These are phyloP conservation scores for Microbotryum lychnidis-dioicae DNA, from an alignment of 1,284 basidiomycete species.

Conservation along the genomic window DNA sequence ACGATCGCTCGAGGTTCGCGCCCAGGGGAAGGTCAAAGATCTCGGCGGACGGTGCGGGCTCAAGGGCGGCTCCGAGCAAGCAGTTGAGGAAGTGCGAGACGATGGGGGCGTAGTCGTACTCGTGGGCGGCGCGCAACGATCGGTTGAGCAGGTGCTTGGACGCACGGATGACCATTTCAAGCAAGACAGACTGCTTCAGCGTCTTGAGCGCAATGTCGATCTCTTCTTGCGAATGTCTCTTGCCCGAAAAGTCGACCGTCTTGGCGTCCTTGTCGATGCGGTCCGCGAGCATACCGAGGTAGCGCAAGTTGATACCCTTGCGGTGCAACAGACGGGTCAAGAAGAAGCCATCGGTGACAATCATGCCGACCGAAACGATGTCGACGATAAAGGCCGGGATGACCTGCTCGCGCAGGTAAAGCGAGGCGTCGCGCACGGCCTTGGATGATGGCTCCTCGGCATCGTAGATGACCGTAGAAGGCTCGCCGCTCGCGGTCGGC, in stretches of 20 bases:
- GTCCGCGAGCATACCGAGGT: conserved; percentile 47
- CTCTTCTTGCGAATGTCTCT: conserved; percentile 21
- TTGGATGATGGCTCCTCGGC: conserved; percentile 47
- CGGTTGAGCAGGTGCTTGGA: conserved; percentile 48
- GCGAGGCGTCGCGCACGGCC: conserved; percentile 48
- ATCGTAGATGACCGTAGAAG: conserved; percentile 38
- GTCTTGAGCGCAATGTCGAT: conserved; percentile 33
- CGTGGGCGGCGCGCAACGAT: conserved; percentile 40
- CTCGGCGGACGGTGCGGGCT: conserved; percentile 43
- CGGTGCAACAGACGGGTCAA: conserved; percentile 48
- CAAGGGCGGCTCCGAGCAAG: conserved; percentile 45
- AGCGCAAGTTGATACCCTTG: conserved; percentile 54
- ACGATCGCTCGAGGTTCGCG: conserved; percentile 38
- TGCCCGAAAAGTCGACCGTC: conserved; percentile 32
- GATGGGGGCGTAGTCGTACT: conserved; percentile 42
- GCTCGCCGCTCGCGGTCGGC: conserved; percentile 29
- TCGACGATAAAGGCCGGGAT: conserved; percentile 47
- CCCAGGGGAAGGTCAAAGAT: conserved; percentile 36
- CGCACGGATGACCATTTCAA: conserved; percentile 52
- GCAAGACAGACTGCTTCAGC: conserved; percentile 38
- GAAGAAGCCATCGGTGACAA: conserved; percentile 46
- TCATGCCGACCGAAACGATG: conserved; percentile 43
- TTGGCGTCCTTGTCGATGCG: conserved; percentile 39
- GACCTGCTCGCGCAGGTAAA: conserved; percentile 46
- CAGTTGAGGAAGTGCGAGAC: conserved; percentile 54